Percentiles rank a stretch among this genome's conserved stretches.
Conservation (phyloP, 495 filamentous ascomycete species). For the Penicillium diatomitis region DNA sequence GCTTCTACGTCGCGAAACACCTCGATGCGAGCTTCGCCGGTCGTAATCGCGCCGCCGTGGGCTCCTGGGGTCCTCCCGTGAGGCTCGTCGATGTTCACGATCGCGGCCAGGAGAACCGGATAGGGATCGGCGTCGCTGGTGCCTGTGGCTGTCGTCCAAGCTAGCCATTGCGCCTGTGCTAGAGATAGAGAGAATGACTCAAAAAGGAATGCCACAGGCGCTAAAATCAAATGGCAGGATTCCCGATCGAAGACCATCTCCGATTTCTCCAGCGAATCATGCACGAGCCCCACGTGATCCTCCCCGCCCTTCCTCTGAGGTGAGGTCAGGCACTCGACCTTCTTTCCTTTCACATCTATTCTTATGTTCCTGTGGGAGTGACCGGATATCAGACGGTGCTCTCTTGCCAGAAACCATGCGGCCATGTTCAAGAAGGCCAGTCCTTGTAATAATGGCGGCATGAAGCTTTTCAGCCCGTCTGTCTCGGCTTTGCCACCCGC, state of each 20-base stretch:
- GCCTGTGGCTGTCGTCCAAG: constrained; percentile 10
- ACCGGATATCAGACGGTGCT: constrained; percentile 9
- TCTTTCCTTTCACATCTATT: neutral
- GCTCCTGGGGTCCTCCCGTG: constrained; percentile 17
- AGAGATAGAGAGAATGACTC: neutral
- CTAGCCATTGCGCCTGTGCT: constrained; percentile 13
- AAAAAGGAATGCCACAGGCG: neutral
- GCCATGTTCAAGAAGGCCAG: constrained; percentile 32
- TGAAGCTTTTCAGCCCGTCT: constrained; percentile 22
- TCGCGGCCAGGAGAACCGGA: constrained; percentile 13
- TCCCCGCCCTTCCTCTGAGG: neutral
- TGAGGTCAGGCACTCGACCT: neutral
- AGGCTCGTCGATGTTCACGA: constrained; percentile 19
- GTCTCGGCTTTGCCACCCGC: constrained; percentile 11
- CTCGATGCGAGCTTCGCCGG: constrained; percentile 23
- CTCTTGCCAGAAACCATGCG: constrained; percentile 25
- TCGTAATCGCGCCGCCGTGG: constrained; percentile 23
- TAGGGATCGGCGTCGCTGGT: constrained; percentile 15
- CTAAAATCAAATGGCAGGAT: too few species aligned
- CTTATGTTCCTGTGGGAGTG: constrained; percentile 5
- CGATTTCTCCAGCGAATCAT: constrained; percentile 1
- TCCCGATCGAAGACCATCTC: neutral
- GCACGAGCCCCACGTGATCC: constrained; percentile 18
- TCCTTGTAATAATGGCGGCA: constrained; percentile 15
- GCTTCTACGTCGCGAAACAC: constrained; percentile 17